Evolutionary conservation across 306 rosid species (phyloP), one percentile per base, ranked within the genome.

Genomic region (Vigna radiata): DNA sequence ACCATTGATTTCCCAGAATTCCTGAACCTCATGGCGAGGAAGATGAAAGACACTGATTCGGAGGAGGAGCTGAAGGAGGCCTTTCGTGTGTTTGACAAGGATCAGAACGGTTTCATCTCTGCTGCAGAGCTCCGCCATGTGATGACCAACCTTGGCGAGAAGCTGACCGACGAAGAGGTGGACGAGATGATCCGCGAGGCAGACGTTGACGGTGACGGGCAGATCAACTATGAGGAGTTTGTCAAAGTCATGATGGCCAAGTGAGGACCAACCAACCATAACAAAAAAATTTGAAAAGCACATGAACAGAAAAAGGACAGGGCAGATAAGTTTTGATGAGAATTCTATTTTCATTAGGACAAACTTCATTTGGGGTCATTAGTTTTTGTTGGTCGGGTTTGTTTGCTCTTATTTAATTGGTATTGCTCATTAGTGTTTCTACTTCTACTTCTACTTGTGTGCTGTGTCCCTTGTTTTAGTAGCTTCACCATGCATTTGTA

Each of bases 111-210:
- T 41, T 91, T 91, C 92, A 91, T 91, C 81, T 89, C 97, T 37
- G 97, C 97, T 3, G 97, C 97, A 37, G 97, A 91, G 87, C 92
- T 91, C 41, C 94, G 97, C 72, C 97, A 89, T 18, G 97, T 91
- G 13, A 89, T 91, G 97, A 89, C 94, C 44, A 91, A 91, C 68
- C 94, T 91, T 0, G 97, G 97, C 0, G 97, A 91, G 89, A 91
- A 91, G 88, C 89, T 91, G 88, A 91, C 97, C 0, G 97, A 91
- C 17, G 97, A 91, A 60, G 93, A 88, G 62, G 92, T 89, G 5
- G 93, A 91, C 13, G 96, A 91, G 86, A 91, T 91, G 96, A 91
- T 91, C 15, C 96, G 93, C 0, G 96, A 91, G 85, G 96, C 96
- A 15, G 96, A 91, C 27, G 92, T 85, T 49, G 94, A 91, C 29